phyloP scores from a whole-genome alignment of 495 filamentous ascomycete genomes.

The Astrothelium macrocarpum region DNA sequence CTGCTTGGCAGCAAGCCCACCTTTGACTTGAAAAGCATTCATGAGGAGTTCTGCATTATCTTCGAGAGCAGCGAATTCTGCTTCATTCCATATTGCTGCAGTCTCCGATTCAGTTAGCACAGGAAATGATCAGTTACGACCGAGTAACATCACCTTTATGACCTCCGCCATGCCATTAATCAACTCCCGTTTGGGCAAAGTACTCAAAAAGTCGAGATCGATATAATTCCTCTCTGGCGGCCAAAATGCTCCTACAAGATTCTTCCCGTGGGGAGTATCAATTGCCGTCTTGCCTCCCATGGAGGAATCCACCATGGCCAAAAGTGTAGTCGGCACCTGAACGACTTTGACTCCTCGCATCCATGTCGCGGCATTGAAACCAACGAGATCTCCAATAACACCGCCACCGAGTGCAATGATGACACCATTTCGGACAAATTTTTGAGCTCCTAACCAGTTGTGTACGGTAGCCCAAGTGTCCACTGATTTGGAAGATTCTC shows the following conservation, averaged over 20 bases:
- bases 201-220: conserved; percentile 86
- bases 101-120: conserved; percentile 44
- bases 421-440: conserved; percentile 90
- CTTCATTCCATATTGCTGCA: conserved; percentile 86
- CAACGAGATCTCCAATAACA: conserved; percentile 95
- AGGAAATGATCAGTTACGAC: neutral
- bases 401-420: conserved; percentile 94
- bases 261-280: conserved; percentile 94
- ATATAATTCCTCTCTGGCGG: conserved; percentile 90
- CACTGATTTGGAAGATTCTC: conserved; percentile 86
- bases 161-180: conserved; percentile 99
- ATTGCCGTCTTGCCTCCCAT: conserved; percentile 98
- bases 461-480: conserved; percentile 91
- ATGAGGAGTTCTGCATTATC: conserved; percentile 67
- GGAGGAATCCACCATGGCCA: conserved; percentile 97
- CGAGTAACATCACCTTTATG: conserved; percentile 51
- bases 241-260: conserved; percentile 93
- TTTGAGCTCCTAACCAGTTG: conserved; percentile 89
- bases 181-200: conserved; percentile 82
- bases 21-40: conserved; percentile 35
- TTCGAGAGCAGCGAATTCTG: conserved; percentile 79
- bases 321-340: conserved; percentile 88
- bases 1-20: neutral
- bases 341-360: conserved; percentile 96
- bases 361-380: conserved; percentile 93